These are phyloP conservation scores for Trichosporon coremiiforme DNA, from an alignment of 1,284 basidiomycete species.

Conservation along the genomic window DNA sequence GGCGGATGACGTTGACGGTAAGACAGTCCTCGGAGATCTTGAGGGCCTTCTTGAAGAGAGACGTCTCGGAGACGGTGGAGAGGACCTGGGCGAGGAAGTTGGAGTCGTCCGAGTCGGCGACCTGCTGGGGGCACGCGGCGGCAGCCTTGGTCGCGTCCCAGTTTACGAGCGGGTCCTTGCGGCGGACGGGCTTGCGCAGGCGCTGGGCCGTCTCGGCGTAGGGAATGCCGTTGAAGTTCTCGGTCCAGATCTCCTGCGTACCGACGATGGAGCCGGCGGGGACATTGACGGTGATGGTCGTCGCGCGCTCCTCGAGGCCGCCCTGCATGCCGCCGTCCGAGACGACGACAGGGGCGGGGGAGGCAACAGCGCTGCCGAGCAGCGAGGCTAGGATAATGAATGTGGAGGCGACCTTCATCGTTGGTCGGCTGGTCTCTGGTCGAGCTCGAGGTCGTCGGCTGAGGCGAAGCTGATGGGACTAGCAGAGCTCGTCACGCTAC, in stretches of 20 bases:
- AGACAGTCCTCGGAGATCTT: slow-evolving; percentile 37
- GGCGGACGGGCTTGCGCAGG: slow-evolving; percentile 56
- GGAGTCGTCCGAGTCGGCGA: slow-evolving; percentile 19
- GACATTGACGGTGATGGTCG: slow-evolving; percentile 14
- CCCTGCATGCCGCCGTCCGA: neutral
- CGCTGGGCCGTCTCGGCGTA: slow-evolving; percentile 61
- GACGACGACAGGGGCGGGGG: slow-evolving; percentile 17
- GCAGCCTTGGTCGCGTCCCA: slow-evolving; percentile 25
- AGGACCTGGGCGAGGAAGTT: slow-evolving; percentile 19
- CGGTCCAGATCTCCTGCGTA: neutral
- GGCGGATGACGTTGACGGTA: slow-evolving; percentile 35
- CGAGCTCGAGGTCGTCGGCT: slow-evolving; percentile 1
- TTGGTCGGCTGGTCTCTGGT: slow-evolving; percentile 10
- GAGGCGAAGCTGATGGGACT: slow-evolving; percentile 1
- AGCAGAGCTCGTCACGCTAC: neutral
- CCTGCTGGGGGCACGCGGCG: slow-evolving; percentile 26
- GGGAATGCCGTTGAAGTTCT: slow-evolving; percentile 61
- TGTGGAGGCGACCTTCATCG: slow-evolving; percentile 17
- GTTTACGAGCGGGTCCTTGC: slow-evolving; percentile 42
- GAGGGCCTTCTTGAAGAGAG: slow-evolving; percentile 22
- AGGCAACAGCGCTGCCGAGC: slow-evolving; percentile 14
- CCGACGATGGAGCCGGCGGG: slow-evolving; percentile 30
- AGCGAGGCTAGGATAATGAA: slow-evolving; percentile 16
- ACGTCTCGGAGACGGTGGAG: slow-evolving; percentile 1
- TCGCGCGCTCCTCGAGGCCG: slow-evolving; percentile 20